Base-by-base conservation (phyloP, 352 stramenopile species). In the Phytopythium aichiense region DNA sequence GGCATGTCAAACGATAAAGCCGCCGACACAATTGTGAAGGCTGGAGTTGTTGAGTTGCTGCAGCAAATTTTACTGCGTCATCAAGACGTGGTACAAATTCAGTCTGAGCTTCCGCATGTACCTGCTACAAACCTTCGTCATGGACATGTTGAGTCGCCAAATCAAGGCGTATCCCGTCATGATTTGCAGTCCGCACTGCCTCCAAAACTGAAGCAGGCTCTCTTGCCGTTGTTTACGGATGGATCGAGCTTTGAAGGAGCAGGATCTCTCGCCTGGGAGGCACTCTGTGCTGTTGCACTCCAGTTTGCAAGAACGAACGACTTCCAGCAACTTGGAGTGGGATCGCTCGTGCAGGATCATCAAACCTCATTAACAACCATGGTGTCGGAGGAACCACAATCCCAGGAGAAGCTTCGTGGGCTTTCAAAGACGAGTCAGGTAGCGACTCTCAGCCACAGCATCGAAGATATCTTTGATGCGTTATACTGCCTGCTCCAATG, bases 401-500 rank as follows among this genome's bases (percentile, higher is more conserved):
- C 40, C 16, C 40, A 1, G 40, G 8, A 7, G 16, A 45, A 9
- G 12, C 20, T 5, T 16, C 2, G 22, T 2, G 40, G 1, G 16
- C 15, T 45, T 22, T 16, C 15, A 7, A 45, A 45, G 0, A 22
- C 11, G 16, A 45, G 40, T 20, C 6, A 9, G 40, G 40, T 81
- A 22, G 67, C 65, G 1, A 79, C 70, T 11, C 62, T 81, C 35
- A 65, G 69, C 15, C 67, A 84, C 48, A 81, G 69, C 30, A 69
- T 84, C 31, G 71, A 79, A 3, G 70, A 74, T 56, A 63, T 84
- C 37, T 67, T 67, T 20, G 68, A 78, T 4, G 52, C 74, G 6
- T 45, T 87, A n/a, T 79, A 76, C 48, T 31, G 63, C 9, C 65
- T 72, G 65, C 28, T 87, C 6, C 42, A 49, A 8, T 20, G 13